Conservation (phyloP, 768 basidiomycete genomes). For the Suillus spraguei region DNA sequence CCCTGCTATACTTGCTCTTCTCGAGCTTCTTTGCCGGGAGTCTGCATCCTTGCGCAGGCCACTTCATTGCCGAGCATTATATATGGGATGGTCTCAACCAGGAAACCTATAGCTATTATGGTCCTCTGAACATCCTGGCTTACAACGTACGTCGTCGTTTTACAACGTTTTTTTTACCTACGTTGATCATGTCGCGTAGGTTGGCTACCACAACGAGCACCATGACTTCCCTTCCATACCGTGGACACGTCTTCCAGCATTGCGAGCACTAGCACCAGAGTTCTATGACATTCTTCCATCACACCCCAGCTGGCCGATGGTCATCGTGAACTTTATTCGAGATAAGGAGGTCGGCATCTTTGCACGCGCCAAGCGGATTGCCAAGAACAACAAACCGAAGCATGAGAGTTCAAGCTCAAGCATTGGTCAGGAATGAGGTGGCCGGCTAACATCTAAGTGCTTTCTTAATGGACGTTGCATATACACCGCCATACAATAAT, state of each 20-base stretch:
- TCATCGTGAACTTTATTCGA: constrained; percentile 91
- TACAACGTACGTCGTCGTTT: constrained; percentile 78
- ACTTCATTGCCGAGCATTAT: constrained; percentile 98
- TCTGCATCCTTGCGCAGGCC: constrained; percentile 93
- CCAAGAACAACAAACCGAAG: constrained; percentile 35
- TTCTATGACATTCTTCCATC: constrained; percentile 88
- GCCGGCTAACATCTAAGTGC: not conserved
- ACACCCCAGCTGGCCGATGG: constrained; percentile 94
- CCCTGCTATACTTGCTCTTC: constrained; percentile 81
- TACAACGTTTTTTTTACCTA: not conserved
- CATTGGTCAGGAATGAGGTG: constrained; percentile 20
- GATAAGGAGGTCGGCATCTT: constrained; percentile 89
- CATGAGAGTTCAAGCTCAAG: constrained; percentile 13
- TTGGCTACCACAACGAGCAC: constrained; percentile 99
- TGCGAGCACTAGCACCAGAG: constrained; percentile 84
- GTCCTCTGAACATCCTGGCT: constrained; percentile 83
- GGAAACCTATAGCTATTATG: constrained; percentile 98
- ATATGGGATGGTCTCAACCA: constrained; percentile 91
- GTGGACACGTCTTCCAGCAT: constrained; percentile 89
- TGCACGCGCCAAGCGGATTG: constrained; percentile 79
- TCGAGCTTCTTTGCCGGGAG: constrained; percentile 97
- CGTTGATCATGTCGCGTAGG: constrained; percentile 44
- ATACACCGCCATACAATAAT: constrained; percentile 5
- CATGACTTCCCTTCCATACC: constrained; percentile 97
- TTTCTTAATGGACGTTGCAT: constrained; percentile 17